These are phyloP conservation scores for Hymenoscyphus fructigenus DNA, from an alignment of 2,329 filamentous ascomycete genomes.

Conservation along the genomic window DNA sequence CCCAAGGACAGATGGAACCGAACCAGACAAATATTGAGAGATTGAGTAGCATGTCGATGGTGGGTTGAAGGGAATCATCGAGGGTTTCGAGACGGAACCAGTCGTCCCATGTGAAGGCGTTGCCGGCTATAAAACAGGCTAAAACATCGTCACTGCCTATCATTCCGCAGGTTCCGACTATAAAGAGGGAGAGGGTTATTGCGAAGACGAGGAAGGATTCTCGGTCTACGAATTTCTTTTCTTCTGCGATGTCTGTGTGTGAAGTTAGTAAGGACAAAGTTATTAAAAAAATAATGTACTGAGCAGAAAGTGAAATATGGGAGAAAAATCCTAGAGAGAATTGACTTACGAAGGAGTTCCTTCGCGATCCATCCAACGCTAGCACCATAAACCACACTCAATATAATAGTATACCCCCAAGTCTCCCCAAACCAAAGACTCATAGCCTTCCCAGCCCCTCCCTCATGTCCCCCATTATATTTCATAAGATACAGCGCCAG, in stretches of 20 bases:
- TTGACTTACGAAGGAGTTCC: constrained; percentile 70
- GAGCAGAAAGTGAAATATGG: no score
- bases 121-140: constrained; percentile 89
- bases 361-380: constrained; percentile 79
- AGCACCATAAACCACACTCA: constrained; percentile 76
- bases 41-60: constrained; percentile 92
- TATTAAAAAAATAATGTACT: not conserved
- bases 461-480: constrained; percentile 60
- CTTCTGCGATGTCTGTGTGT: constrained; percentile 53
- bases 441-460: constrained; percentile 65
- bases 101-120: constrained; percentile 88
- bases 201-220: constrained; percentile 53
- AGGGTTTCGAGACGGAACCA: constrained; percentile 89
- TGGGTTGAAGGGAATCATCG: constrained; percentile 91
- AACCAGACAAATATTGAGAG: constrained; percentile 83
- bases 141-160: constrained; percentile 87
- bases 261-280: not conserved
- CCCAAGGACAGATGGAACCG: constrained; percentile 82
- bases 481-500: constrained; percentile 81
- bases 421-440: constrained; percentile 83
- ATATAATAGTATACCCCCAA: constrained; percentile 76
- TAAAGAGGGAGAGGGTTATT: constrained; percentile 81
- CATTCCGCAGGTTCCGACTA: constrained; percentile 87
- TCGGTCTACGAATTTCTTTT: constrained; percentile 62
- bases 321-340: not conserved